Evolutionary conservation across 1,139 yeast genomes (phyloP).

Genomic region (Taphrina confusa): DNA sequence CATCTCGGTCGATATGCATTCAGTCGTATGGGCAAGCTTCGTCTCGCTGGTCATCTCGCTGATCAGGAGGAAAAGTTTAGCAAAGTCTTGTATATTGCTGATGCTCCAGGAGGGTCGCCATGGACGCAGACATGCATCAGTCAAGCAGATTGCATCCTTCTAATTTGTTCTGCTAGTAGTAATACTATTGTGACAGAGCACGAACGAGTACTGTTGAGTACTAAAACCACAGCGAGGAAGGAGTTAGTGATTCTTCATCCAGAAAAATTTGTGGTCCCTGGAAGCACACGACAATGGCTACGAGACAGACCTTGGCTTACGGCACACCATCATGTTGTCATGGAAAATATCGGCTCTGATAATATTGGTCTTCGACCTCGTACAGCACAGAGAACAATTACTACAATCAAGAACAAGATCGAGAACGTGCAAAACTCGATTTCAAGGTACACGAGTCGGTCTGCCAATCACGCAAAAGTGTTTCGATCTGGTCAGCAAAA

Average conservation of each 20-base stretch:
- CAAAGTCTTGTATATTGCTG: conserved; percentile 84
- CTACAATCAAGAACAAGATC: conserved; percentile 43
- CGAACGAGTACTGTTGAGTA: conserved; percentile 70
- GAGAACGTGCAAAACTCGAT: conserved; percentile 47
- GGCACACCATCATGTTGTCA: conserved; percentile 83
- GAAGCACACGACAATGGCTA: conserved; percentile 82
- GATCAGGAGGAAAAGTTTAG: conserved; percentile 88
- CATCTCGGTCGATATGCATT: conserved; percentile 92
- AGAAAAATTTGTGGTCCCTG: conserved; percentile 78
- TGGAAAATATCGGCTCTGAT: conserved; percentile 40
- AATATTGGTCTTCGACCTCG: conserved; percentile 14
- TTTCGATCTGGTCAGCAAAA: conserved; percentile 60
- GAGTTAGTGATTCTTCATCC: conserved; percentile 83
- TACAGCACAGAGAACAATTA: conserved; percentile 36
- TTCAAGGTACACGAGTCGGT: conserved; percentile 44
- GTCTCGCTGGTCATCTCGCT: conserved; percentile 84
- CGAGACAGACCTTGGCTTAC: conserved; percentile 86
- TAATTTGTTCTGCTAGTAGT: conserved; percentile 54
- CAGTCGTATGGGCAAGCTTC: conserved; percentile 79
- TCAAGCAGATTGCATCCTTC: conserved; percentile 85
- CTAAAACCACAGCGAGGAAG: conserved; percentile 83
- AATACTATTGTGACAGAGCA: conserved; percentile 80
- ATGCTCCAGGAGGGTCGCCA: conserved; percentile 68
- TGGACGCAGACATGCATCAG: conserved; percentile 94
- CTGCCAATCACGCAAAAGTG: conserved; percentile 47